Conservation (phyloP, 805 yeast genomes). For the Saturnispora bothae region DNA sequence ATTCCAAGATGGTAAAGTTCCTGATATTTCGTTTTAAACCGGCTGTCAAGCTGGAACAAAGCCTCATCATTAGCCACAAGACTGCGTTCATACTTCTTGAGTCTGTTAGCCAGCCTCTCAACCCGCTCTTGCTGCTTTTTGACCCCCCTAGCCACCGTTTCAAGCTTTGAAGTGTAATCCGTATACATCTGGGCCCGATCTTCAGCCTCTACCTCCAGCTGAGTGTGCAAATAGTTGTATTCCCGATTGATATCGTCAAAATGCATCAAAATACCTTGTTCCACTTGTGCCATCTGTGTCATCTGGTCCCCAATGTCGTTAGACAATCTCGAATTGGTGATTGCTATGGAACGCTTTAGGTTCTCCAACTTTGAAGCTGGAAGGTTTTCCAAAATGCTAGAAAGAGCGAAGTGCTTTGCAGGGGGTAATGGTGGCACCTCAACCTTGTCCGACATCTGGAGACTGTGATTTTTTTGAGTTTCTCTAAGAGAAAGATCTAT, state of each 20-base stretch:
- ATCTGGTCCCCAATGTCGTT: slow-evolving; percentile 25
- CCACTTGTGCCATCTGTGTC: slow-evolving; percentile 16
- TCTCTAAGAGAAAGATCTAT: no score
- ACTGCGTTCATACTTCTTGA: background rate
- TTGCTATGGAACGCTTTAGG: slow-evolving; percentile 17
- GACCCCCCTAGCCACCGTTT: no score
- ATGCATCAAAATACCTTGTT: slow-evolving; percentile 17
- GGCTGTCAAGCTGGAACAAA: slow-evolving; percentile 27
- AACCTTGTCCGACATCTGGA: no score
- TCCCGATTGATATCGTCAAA: slow-evolving; percentile 13
- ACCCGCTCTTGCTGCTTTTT: no score
- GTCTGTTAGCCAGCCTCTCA: background rate
- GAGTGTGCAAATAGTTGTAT: slow-evolving; percentile 8
- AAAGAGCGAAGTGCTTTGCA: background rate
- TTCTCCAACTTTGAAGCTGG: slow-evolving; percentile 5
- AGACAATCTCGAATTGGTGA: slow-evolving; percentile 16
- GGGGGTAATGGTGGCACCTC: slow-evolving; percentile 5
- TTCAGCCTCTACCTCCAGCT: background rate
- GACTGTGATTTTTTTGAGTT: background rate
- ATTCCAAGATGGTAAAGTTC: slow-evolving; percentile 26
- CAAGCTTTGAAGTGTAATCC: no score
- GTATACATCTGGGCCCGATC: slow-evolving; percentile 6
- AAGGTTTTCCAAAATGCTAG: background rate
- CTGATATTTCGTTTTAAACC: slow-evolving; percentile 36
- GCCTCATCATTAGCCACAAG: no score